These are phyloP conservation scores for Ceratocystis diversiconidia DNA, from an alignment of 2,329 filamentous ascomycete genomes.

Conservation along the genomic window DNA sequence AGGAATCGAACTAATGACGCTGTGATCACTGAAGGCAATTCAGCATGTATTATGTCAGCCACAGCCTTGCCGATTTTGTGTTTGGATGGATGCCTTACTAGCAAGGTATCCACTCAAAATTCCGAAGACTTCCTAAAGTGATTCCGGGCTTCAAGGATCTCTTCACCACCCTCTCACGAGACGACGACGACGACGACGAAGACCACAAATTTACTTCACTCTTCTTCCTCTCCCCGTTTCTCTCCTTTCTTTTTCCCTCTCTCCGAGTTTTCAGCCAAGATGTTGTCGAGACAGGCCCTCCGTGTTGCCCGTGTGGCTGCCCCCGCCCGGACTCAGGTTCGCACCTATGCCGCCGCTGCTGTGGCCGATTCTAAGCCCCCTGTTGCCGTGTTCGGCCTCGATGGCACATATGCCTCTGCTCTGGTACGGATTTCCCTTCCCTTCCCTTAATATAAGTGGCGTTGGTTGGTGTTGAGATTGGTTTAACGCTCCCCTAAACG, in stretches of 20 bases:
- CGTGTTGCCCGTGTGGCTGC: slow-evolving; percentile 46
- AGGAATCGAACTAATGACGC: not conserved
- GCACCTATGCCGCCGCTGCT: slow-evolving; percentile 74
- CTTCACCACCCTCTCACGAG: slow-evolving; percentile 11
- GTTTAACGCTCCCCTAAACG: too few relatives aligned
- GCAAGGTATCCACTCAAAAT: slow-evolving; percentile 18
- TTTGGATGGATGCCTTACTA: slow-evolving; percentile 14
- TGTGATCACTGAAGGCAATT: not conserved
- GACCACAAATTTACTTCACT: slow-evolving; percentile 19
- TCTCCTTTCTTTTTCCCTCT: slow-evolving; percentile 1
- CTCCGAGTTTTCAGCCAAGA: slow-evolving; percentile 22
- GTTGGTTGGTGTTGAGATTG: not conserved
- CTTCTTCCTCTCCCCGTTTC: slow-evolving; percentile 23
- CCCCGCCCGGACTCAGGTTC: slow-evolving; percentile 45
- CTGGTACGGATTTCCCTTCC: slow-evolving; percentile 54
- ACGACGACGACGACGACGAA: slow-evolving; percentile 15
- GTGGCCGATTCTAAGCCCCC: slow-evolving; percentile 60
- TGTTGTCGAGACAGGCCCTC: slow-evolving; percentile 47
- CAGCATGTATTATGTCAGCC: slow-evolving; percentile 14
- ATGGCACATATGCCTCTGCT: slow-evolving; percentile 96
- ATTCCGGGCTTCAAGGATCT: slow-evolving; percentile 14
- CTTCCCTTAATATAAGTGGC: not conserved
- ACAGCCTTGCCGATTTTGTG: slow-evolving; percentile 11
- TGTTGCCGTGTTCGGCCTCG: slow-evolving; percentile 82
- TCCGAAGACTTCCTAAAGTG: slow-evolving; percentile 17